Base-by-base conservation (phyloP, 192 early-diverging fungal species). In the Coemansia erecta region DNA sequence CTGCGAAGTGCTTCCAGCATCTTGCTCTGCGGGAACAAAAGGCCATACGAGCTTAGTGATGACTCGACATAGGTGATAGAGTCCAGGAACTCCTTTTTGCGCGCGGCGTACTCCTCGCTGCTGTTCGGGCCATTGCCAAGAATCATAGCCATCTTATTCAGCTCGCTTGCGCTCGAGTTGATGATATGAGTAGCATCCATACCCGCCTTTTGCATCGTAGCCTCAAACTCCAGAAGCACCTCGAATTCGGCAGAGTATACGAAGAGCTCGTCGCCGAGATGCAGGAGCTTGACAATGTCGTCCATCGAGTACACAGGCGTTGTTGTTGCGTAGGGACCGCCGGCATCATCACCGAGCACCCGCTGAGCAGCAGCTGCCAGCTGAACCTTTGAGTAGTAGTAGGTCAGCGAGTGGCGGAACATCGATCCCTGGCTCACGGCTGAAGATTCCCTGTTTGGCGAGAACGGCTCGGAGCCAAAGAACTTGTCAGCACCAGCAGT, bases 201-300 rank as follows among this genome's bases (percentile, higher is more conserved):
- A 41, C 68, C 23, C 41, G 58, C 48, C 19, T 51, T 23, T 4
- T 51, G 60, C 35, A 37, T 10, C 3, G 35, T 9, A 7, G 35
- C 35, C 61, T 77, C 74, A 23, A 52, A 70, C 10, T 77, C 68
- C 14, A 71, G 58, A 31, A 78, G 56, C 22, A 55, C 62, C 59
- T 71, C 69, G 28, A 78, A 66, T 66, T 78, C 75, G 43, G 75
- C 61, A 46, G 75, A 53, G 41, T 12, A 59, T 40, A 78, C 68
- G 58, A 58, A 78, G 33, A 78, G 64, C 65, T 61, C 53, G n/a
- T 78, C 75, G 44, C 75, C 75, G 0, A 56, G 23, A 2, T 39
- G 56, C 60, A 77, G 51, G 47, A 77, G 58, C 35, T 48, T 44
- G 21, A 35, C 18, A 58, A 77, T 48, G 41, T 77, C 69, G 1